A percentile compares a stretch with the other conserved stretches of the same genome.
Conservation (phyloP, 108 stramenopile species). For the Skeletonema marinoi region DNA sequence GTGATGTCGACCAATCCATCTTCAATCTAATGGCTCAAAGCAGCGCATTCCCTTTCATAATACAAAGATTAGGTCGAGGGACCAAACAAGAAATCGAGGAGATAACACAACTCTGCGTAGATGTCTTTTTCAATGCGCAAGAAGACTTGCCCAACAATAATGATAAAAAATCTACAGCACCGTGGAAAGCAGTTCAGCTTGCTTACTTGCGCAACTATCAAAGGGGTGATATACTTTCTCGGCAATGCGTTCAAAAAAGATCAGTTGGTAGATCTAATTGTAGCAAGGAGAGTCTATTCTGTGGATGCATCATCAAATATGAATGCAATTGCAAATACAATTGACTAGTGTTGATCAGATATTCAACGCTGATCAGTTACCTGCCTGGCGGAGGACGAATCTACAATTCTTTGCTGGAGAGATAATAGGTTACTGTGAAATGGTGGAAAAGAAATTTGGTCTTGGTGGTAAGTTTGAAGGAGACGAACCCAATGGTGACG, state of each 20-base stretch:
- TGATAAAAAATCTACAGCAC: slow-evolving; percentile 2
- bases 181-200: slow-evolving; percentile 43
- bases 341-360: slow-evolving; percentile 9
- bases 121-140: slow-evolving; percentile 76
- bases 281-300: slow-evolving; percentile 52
- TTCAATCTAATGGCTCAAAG: not conserved
- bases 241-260: slow-evolving; percentile 43
- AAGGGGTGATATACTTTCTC: slow-evolving; percentile 29
- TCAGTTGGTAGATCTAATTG: slow-evolving; percentile 53
- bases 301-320: slow-evolving; percentile 17
- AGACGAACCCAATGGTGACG: not conserved
- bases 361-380: slow-evolving; percentile 21
- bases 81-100: slow-evolving; percentile 47
- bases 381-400: slow-evolving; percentile 1
- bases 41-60: slow-evolving; percentile 48
- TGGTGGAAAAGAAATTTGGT: slow-evolving; percentile 70
- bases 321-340: not conserved
- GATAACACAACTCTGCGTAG: slow-evolving; percentile 62
- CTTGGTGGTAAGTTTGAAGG: slow-evolving; percentile 46
- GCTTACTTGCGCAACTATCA: slow-evolving; percentile 48
- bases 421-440: slow-evolving; percentile 77
- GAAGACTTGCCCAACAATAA: not conserved
- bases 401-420: slow-evolving; percentile 62
- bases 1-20: not conserved
- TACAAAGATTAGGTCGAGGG: slow-evolving; percentile 52